A percentile compares a stretch with the other conserved stretches of the same genome.
Evolutionary conservation across 106 monocot genomes (phyloP).

Genomic region (Chionographis japonica): DNA sequence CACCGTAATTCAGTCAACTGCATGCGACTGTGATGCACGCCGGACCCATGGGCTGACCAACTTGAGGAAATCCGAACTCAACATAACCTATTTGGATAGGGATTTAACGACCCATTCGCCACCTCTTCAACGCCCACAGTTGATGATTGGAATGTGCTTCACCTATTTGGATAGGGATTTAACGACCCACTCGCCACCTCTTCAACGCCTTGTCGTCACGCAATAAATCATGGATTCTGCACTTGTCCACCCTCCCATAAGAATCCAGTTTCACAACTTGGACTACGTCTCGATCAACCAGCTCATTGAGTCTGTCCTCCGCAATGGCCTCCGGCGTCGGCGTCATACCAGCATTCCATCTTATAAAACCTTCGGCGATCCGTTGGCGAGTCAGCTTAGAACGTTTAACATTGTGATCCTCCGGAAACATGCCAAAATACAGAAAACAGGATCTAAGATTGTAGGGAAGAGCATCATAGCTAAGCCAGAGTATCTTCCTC

Average conservation of each 20-base stretch:
- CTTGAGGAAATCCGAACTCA: too few species aligned
- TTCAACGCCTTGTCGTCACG: neutral
- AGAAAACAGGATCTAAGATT: slow-evolving; percentile 16
- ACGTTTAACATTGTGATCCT: slow-evolving; percentile 9
- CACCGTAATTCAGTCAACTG: too few species aligned
- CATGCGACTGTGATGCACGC: too few species aligned
- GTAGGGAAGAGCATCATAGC: slow-evolving; percentile 20
- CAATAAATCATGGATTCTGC: slow-evolving; percentile 18
- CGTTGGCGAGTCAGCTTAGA: slow-evolving; percentile 6
- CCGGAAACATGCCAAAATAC: slow-evolving; percentile 24
- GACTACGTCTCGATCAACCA: slow-evolving; percentile 13
- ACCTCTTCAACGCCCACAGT: too few species aligned
- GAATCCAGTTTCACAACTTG: neutral
- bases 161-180: too few species aligned
- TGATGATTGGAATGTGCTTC: too few species aligned
- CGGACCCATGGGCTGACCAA: too few species aligned
- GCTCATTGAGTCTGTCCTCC: slow-evolving; percentile 10
- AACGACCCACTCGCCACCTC: too few species aligned
- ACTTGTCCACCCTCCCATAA: slow-evolving; percentile 8
- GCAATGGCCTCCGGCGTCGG: neutral
- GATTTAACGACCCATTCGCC: too few species aligned
- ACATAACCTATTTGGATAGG: too few species aligned
- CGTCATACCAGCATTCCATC: neutral
- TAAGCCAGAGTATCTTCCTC: neutral
- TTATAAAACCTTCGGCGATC: slow-evolving; percentile 30